Evolutionary conservation across 306 rosid genomes (phyloP), one percentile per base, ranked within the genome.

Genomic region (Vigna trinervia): DNA sequence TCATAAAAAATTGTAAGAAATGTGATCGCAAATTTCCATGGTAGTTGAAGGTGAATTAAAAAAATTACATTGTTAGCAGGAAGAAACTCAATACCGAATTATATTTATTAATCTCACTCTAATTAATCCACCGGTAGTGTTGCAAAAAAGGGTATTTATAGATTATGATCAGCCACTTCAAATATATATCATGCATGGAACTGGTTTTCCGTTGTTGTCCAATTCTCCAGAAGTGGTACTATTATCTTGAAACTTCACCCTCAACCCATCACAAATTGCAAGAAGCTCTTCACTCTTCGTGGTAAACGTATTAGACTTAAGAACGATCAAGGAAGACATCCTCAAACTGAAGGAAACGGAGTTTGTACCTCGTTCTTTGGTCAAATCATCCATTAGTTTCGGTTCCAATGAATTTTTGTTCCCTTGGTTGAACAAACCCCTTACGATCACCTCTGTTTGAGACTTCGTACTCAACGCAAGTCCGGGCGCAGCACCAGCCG

Each of bases 161-260:
- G 1, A 2, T 10, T 1, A 26, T 12, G n/a, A 38, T 20, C 0
- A 0, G 1, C 19, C 19, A 17, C 7, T 17, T 54, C 45, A 65
- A 65, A 68, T 1, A 34, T 56, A 78, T 13, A 69, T 0, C 1
- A 30, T 12, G 19, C 82, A 78, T 19, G 32, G 1, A 2, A 45
- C 0, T 0, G 76, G 70, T 0, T 46, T 32, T 1, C 39, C 76
- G 2, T 15, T 23, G 10, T 13, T 57, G 4, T 78, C 59, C 23
- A 28, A 17, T 11, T 19, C 15, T 39, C 82, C 82, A 3, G 12
- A 17, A 1, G 28, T 17, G 6, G 22, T 2, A 58, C 11, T 1
- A 6, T 30, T 67, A 32, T 78, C 47, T 5, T 13, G 69, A 78
- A 78, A 78, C 28, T 12, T 28, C 47, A 78, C 8, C 61, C 32